Base-by-base conservation (phyloP, 2,329 filamentous ascomycete species). In the Trichoderma sp. region DNA sequence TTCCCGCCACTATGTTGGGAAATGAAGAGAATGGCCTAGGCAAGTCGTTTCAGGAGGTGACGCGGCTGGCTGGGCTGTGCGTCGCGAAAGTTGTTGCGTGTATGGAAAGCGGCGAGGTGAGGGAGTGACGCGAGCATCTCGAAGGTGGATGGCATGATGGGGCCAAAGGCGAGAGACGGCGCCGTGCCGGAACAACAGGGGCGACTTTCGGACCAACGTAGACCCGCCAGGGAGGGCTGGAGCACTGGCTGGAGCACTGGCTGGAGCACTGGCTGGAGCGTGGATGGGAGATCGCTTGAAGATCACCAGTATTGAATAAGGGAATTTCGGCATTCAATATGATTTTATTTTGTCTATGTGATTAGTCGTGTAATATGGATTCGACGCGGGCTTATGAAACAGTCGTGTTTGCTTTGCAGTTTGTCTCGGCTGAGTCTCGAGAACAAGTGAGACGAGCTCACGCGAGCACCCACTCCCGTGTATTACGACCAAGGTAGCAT, bases 1-100 rank as follows among this genome's bases (percentile, higher is more conserved):
- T 69, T 60, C 78, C 78, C 77, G 83, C 84, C 84, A 86, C 77
- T 63, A 71, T 85, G 81, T 70, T 70, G 29, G 17, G 34, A 32
- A 50, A 34, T 12, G 27, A 29, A 35, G 29, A 17, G 1, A 52
- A 27, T 32, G 25, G 32, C 19, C 5, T 27, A 52, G 10, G 22
- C 59, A 32, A 29, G 17, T 19, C 29, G 27, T 52, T 64, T 42
- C 6, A n/a, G 52, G 25, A 22, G 34, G 66, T 61, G 64, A 61
- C 48, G 56, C 56, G 64, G 63, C 63, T 59, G 9, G 48, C n/a
- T 35, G 56, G 64, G 64, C 64, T 67, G 64, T 67, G 35, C 42
- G 42, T 61, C 17, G 64, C 34, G 34, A 35, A 42, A 50, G 19
- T 19, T 54, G 56, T 59, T 32, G n/a, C 27, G 2, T 37, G 7